Conservation (phyloP, 306 rosid species). For the Cicer cuneatum region DNA sequence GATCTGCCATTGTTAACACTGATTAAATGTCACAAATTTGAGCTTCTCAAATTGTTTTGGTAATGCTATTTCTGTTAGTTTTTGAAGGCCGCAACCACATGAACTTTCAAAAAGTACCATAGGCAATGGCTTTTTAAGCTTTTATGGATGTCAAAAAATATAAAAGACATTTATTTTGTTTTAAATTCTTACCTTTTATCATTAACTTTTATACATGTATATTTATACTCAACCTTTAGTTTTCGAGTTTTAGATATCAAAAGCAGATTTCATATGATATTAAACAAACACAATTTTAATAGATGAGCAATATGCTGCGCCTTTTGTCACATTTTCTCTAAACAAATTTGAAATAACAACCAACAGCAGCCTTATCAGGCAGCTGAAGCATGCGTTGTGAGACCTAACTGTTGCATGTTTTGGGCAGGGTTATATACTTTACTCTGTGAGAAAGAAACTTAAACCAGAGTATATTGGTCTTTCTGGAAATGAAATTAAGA, state of each 20-base stretch:
- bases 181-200: neutral
- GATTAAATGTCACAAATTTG: neutral
- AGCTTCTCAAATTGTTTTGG: slow-evolving; percentile 25
- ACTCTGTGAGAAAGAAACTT: slow-evolving; percentile 76
- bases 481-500: slow-evolving; percentile 68
- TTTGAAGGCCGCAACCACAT: slow-evolving; percentile 4
- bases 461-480: slow-evolving; percentile 71
- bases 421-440: slow-evolving; percentile 86
- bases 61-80: neutral
- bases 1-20: too few relatives aligned
- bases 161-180: neutral
- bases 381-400: neutral
- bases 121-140: slow-evolving; percentile 17
- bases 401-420: slow-evolving; percentile 38
- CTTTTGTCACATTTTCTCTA: slow-evolving; percentile 17
- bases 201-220: neutral
- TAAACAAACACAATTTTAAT: slow-evolving; percentile 7
- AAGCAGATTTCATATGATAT: slow-evolving; percentile 18
- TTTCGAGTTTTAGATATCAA: slow-evolving; percentile 25
- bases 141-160: slow-evolving; percentile 19
- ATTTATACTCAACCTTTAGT: slow-evolving; percentile 2
- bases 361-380: neutral
- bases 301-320: slow-evolving; percentile 17
- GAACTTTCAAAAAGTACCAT: neutral
- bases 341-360: slow-evolving; percentile 14